These are phyloP conservation scores for Rhodotorula glutinis DNA, from an alignment of 1,284 basidiomycete species.

Conservation along the genomic window DNA sequence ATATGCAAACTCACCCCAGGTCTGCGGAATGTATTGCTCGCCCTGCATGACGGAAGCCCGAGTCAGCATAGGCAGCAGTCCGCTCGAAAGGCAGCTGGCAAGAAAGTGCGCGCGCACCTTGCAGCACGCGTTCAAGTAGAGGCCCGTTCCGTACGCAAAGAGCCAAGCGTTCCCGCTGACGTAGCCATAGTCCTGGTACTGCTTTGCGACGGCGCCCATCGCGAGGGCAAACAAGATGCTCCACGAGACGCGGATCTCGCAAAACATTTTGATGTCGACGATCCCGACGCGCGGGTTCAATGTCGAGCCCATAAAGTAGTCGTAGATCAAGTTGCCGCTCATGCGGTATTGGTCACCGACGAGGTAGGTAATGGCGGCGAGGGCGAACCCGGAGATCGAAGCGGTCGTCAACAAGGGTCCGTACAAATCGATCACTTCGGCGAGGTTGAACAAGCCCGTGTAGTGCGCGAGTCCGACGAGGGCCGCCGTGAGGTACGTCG, in stretches of 20 bases:
- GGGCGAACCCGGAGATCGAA: conserved; percentile 83
- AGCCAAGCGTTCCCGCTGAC: conserved; percentile 96
- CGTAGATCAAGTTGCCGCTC: conserved; percentile 90
- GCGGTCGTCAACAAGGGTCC: conserved; percentile 94
- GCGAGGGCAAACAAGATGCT: conserved; percentile 90
- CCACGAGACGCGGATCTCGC: conserved; percentile 97
- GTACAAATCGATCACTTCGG: conserved; percentile 93
- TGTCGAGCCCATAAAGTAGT: conserved; percentile 87
- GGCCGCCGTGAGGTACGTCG: conserved; percentile 79
- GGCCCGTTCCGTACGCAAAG: conserved; percentile 91
- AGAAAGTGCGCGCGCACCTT: conserved; percentile 38
- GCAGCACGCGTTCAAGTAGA: conserved; percentile 90
- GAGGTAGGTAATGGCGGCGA: conserved; percentile 76
- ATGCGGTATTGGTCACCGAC: conserved; percentile 79
- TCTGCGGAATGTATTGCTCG: conserved; percentile 93
- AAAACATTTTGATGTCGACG: conserved; percentile 96
- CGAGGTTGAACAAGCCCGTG: conserved; percentile 80
- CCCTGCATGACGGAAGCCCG: conserved; percentile 36
- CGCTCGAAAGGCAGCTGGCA: too few species aligned
- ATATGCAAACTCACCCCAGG: conserved; percentile 63
- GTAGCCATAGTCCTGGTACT: conserved; percentile 87
- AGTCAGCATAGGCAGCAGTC: not conserved
- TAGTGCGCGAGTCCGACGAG: conserved; percentile 75
- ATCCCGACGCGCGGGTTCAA: conserved; percentile 92
- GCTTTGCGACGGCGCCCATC: conserved; percentile 89